These are phyloP conservation scores for Colletotrichum noveboracense DNA, from an alignment of 2,329 filamentous ascomycete genomes.

Conservation along the genomic window DNA sequence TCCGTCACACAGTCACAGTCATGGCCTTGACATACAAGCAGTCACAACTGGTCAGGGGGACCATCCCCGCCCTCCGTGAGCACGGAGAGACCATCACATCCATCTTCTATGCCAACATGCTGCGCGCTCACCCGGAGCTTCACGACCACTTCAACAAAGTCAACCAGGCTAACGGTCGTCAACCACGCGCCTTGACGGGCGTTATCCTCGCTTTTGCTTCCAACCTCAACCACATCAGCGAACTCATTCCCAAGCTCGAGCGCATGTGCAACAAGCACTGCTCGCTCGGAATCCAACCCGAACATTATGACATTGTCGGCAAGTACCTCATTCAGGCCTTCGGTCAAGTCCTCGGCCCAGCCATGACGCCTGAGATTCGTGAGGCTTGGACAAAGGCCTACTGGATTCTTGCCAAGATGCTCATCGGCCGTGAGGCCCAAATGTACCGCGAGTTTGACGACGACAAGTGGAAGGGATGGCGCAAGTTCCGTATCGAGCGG, in stretches of 20 bases:
- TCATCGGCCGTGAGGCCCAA: slow-evolving; percentile 69
- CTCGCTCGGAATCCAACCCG: slow-evolving; percentile 69
- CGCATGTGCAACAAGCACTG: slow-evolving; percentile 75
- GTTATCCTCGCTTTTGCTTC: slow-evolving; percentile 71
- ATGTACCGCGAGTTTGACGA: slow-evolving; percentile 65
- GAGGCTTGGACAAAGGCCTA: slow-evolving; percentile 76
- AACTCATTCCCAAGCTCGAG: slow-evolving; percentile 58
- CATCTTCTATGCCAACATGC: slow-evolving; percentile 75
- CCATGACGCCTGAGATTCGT: slow-evolving; percentile 67
- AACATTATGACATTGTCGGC: slow-evolving; percentile 75
- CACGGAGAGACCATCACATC: slow-evolving; percentile 73
- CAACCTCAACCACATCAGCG: slow-evolving; percentile 69
- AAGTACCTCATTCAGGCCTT: slow-evolving; percentile 73
- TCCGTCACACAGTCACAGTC: not conserved
- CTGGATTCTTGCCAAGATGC: slow-evolving; percentile 74
- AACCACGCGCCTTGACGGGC: slow-evolving; percentile 27
- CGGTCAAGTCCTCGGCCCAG: slow-evolving; percentile 67
- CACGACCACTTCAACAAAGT: slow-evolving; percentile 70
- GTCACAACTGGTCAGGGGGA: slow-evolving; percentile 70
- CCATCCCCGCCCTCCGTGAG: slow-evolving; percentile 70
- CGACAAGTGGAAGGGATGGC: slow-evolving; percentile 66
- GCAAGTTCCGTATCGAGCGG: slow-evolving; percentile 67
- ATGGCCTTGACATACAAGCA: slow-evolving; percentile 58
- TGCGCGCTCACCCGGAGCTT: slow-evolving; percentile 68
- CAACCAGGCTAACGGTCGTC: slow-evolving; percentile 28